phyloP scores from a whole-genome alignment of 139 green algal genomes.

The Tetraselmis chui region DNA sequence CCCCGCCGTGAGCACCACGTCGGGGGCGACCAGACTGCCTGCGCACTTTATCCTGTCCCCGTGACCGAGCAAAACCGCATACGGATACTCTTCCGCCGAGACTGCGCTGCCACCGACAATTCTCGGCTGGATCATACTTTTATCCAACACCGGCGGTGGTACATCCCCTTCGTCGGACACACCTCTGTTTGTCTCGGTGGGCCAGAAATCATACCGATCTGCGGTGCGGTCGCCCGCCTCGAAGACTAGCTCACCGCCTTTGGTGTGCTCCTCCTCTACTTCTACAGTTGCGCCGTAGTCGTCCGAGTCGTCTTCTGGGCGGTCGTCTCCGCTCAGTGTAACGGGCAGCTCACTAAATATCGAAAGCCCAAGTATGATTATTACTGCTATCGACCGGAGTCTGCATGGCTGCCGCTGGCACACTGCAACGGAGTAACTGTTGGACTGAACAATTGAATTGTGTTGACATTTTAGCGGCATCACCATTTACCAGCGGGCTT shows the following conservation, averaged over 20 bases:
- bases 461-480: no score
- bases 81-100: not conserved
- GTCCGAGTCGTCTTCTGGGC: no score
- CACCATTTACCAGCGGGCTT: no score
- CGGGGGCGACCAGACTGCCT: not conserved
- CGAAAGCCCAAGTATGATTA: no score
- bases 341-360: no score
- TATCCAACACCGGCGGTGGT: not conserved
- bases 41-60: not conserved
- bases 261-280: not conserved
- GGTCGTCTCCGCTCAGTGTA: no score
- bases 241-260: not conserved
- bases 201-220: not conserved
- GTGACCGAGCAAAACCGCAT: not conserved
- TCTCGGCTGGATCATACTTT: not conserved
- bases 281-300: not conserved
- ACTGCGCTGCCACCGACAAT: not conserved
- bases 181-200: not conserved
- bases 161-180: not conserved
- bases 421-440: no score
- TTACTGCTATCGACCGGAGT: no score
- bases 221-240: not conserved
- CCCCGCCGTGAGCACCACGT: not conserved
- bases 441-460: no score
- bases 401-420: no score